Conservation (phyloP, 345 rosid genomes). For the Mallotus nudiflorus region DNA sequence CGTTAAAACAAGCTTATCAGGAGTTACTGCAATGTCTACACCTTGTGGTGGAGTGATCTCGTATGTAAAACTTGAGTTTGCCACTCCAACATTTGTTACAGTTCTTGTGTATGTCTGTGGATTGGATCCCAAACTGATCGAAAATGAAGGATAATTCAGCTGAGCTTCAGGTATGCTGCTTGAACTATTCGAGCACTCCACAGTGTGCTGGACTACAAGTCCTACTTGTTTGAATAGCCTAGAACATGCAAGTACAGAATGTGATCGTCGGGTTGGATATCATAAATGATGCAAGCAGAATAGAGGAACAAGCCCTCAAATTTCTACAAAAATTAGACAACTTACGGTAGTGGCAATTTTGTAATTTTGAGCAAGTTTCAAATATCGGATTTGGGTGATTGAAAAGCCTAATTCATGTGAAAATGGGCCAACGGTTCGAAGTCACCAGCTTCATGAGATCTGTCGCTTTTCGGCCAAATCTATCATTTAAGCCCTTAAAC, state of each 20-base stretch:
- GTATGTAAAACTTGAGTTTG: no score
- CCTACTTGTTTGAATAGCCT: slow-evolving; percentile 1
- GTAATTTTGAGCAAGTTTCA: no score
- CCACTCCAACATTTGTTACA: slow-evolving; percentile 21
- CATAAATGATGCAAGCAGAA: no score
- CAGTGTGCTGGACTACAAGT: not conserved
- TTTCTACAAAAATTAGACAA: no score
- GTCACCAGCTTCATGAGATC: no score
- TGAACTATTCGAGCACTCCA: slow-evolving; percentile 15
- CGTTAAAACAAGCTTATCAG: not conserved
- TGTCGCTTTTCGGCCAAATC: no score
- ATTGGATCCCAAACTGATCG: slow-evolving; percentile 10
- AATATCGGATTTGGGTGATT: no score
- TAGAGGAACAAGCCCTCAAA: no score
- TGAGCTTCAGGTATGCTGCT: slow-evolving; percentile 24
- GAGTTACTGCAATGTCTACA: slow-evolving; percentile 12
- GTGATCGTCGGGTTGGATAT: slow-evolving; percentile 27
- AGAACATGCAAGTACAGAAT: slow-evolving; percentile 20
- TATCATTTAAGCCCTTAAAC: no score
- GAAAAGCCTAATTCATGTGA: no score
- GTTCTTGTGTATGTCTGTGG: slow-evolving; percentile 20
- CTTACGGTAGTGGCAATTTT: no score
- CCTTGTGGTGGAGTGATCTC: slow-evolving; percentile 1
- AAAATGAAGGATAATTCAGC: slow-evolving; percentile 23
- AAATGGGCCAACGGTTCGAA: no score